These are phyloP conservation scores for Aspergillus viridinutans DNA, from an alignment of 2,329 filamentous ascomycete species.

Conservation along the genomic window DNA sequence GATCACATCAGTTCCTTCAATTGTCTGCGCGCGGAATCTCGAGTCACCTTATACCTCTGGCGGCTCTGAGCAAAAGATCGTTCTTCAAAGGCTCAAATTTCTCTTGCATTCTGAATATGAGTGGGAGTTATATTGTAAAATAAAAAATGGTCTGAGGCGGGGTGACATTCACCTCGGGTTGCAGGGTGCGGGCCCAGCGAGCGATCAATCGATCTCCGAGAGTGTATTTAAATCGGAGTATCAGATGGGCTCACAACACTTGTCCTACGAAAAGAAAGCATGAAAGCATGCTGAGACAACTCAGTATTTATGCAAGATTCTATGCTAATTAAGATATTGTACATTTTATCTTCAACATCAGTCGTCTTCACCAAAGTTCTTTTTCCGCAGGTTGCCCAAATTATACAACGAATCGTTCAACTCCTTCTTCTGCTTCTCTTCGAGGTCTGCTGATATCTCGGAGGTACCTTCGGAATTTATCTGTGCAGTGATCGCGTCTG, in stretches of 20 bases:
- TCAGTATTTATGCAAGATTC: neutral
- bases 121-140: slow-evolving; percentile 12
- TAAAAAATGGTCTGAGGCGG: slow-evolving; percentile 19
- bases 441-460: slow-evolving; percentile 18
- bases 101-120: slow-evolving; percentile 54
- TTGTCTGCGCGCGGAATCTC: neutral
- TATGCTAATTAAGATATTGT: neutral
- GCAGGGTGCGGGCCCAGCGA: neutral
- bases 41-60: slow-evolving; percentile 60
- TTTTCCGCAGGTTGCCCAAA: slow-evolving; percentile 40
- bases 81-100: slow-evolving; percentile 84
- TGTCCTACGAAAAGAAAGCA: neutral
- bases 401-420: slow-evolving; percentile 36
- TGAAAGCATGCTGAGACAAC: neutral
- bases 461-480: slow-evolving; percentile 32
- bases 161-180: slow-evolving; percentile 13
- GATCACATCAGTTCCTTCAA: slow-evolving; percentile 17
- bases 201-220: too few species aligned
- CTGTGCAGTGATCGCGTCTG: slow-evolving; percentile 15
- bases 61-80: slow-evolving; percentile 84
- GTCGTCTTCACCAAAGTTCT: slow-evolving; percentile 21
- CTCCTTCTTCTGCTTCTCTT: slow-evolving; percentile 29
- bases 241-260: neutral
- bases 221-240: neutral
- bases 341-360: slow-evolving; percentile 4